Percentiles rank a stretch among this genome's conserved stretches.
These are phyloP conservation scores for Wickerhamiella sergipiensis DNA, from an alignment of 805 yeast species.

Conservation along the genomic window DNA sequence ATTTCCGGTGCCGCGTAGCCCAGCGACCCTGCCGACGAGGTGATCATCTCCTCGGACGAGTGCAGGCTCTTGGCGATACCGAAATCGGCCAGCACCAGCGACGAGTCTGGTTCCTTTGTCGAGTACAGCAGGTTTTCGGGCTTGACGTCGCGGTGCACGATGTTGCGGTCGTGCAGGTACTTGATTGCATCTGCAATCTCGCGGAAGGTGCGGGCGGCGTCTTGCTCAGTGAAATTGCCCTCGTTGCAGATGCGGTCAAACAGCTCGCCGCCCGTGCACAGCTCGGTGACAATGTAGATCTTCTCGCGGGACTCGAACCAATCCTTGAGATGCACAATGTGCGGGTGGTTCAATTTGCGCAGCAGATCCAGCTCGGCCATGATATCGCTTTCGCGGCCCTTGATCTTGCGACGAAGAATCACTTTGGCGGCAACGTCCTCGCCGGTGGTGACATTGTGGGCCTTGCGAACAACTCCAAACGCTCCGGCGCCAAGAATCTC, in stretches of 20 bases:
- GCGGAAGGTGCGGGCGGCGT: conserved; percentile 61
- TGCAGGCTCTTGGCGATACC: conserved; percentile 79
- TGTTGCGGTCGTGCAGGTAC: conserved; percentile 61
- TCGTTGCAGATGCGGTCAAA: conserved; percentile 72
- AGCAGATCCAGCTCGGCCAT: conserved; percentile 65
- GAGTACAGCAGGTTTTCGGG: conserved; percentile 84
- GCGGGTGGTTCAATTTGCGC: conserved; percentile 58
- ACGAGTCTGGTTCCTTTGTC: conserved; percentile 45
- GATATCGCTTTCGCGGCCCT: conserved; percentile 64
- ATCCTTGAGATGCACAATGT: conserved; percentile 79
- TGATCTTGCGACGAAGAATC: conserved; percentile 69
- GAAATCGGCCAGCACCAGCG: conserved; percentile 82
- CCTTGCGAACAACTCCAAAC: conserved; percentile 82
- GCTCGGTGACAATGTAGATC: conserved; percentile 83
- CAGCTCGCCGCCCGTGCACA: conserved; percentile 92
- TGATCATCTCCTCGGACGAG: conserved; percentile 45
- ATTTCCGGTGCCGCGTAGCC: conserved; percentile 98
- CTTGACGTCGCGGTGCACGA: conserved; percentile 88
- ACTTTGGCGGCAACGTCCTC: conserved; percentile 86
- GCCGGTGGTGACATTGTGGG: conserved; percentile 35
- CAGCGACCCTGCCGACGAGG: conserved; percentile 75
- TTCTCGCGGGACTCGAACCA: conserved; percentile 92
- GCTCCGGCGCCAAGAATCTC: conserved; percentile 88
- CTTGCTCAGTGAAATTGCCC: conserved; percentile 80
- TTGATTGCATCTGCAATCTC: conserved; percentile 68